phyloP scores from a whole-genome alignment of 192 early-diverging fungal species.

The Umbelopsis sp. region DNA sequence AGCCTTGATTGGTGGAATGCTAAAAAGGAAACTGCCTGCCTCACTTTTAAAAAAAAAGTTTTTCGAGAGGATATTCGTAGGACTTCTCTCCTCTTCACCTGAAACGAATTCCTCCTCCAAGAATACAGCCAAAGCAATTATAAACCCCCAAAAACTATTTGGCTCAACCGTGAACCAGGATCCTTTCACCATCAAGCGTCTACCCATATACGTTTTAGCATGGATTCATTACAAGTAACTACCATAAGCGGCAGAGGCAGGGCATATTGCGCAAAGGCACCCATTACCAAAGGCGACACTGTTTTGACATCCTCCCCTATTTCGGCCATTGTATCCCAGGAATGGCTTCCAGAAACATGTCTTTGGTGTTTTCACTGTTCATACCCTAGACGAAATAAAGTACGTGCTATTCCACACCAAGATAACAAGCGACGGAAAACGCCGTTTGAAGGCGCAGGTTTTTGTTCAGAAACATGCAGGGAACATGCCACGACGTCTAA shows the following conservation, averaged over 20 bases:
- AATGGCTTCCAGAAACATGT: constrained; percentile 34
- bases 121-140: no score
- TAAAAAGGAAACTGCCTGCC: not conserved
- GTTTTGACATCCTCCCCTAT: constrained; percentile 24
- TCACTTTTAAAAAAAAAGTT: not conserved
- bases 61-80: not conserved
- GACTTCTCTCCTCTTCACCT: no score
- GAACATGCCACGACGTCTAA: not conserved
- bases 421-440: not conserved
- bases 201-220: not conserved
- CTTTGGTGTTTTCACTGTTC: constrained; percentile 28
- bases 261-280: constrained; percentile 19
- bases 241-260: constrained; percentile 27
- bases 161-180: not conserved
- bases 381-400: constrained; percentile 28
- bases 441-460: constrained; percentile 5
- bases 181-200: not conserved
- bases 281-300: constrained; percentile 12
- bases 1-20: not conserved
- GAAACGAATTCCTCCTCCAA: no score
- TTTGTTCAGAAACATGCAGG: constrained; percentile 33
- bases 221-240: not conserved
- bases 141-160: no score
- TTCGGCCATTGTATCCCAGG: constrained; percentile 18
- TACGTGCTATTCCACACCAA: not conserved